Evolutionary conservation across 306 rosid genomes (phyloP), one percentile per base, ranked within the genome.

Genomic region (Dalbergia oliveri): DNA sequence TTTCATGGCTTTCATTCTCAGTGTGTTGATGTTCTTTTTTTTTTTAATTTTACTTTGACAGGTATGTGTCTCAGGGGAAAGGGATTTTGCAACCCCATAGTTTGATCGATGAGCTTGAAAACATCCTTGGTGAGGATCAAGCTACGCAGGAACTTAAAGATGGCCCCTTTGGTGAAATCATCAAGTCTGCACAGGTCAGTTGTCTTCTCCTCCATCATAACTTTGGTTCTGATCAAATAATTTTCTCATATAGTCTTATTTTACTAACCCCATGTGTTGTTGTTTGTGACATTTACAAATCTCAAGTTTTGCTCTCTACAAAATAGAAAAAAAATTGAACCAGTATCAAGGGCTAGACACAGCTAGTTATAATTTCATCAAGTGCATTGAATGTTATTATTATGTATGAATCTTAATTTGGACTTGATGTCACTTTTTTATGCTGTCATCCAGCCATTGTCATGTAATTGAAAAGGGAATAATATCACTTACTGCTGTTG

Each of bases 51-150:
- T 37, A 26, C 3, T 74, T 65, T 72, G 39, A 72, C 60, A 94
- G 99, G 88, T 95, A 91, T 79, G 93, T 93, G 84, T 91, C 83
- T 75, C 95, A 86, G 79, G 98, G 97, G 47, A 93, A 93, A 89
- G 93, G 94, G 78, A 91, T 95, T 70, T 81, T 93, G 88, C 98
- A 91, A 61, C 97, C 99, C 79, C 99, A 93, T 86, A 77, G 78
- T 26, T 82, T 95, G 92, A 81, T 90, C 68, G 98, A 91, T 78
- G 97, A 93, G 68, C 90, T 91, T 12, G 96, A 93, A 4, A 89
- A 74, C 16, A 77, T 81, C 33, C 50, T 73, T 54, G 73, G 86
- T 12, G 89, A 84, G 4, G 88, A 89, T 54, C 69, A 84, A 74
- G 74, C 87, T 11, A 19, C 57, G 8, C 4, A 8, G 34, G 77